Conservation (phyloP, 2,329 filamentous ascomycete species). For the Neodidymelliopsis sp. region DNA sequence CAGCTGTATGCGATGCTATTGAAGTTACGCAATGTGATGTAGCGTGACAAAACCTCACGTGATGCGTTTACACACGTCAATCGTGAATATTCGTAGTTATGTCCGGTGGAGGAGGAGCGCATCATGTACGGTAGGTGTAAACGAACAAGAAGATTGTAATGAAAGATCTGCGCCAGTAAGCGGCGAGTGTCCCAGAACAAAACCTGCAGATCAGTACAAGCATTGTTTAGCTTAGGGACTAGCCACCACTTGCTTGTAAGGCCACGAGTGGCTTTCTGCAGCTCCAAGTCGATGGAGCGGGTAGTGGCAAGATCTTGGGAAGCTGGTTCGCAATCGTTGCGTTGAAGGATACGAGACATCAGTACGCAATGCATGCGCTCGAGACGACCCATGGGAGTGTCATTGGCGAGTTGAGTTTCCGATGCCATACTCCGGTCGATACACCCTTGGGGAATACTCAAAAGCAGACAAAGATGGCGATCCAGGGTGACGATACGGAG, state of each 20-base stretch:
- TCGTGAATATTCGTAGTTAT: conserved; percentile 14
- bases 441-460: conserved; percentile 45
- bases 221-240: conserved; percentile 11
- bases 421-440: too few species aligned
- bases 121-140: conserved; percentile 30
- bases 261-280: conserved; percentile 18
- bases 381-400: conserved; percentile 32
- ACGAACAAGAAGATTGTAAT: conserved; percentile 25
- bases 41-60: conserved; percentile 23
- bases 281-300: conserved; percentile 15
- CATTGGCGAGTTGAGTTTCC: too few species aligned
- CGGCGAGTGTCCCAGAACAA: background rate
- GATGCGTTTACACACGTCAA: conserved; percentile 24
- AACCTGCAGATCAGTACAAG: conserved; percentile 4
- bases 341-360: conserved; percentile 49
- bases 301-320: conserved; percentile 16
- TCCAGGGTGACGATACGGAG: conserved; percentile 51
- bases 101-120: background rate
- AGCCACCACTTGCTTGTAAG: conserved; percentile 26
- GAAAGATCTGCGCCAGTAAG: conserved; percentile 19
- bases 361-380: conserved; percentile 45
- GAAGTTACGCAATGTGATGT: conserved; percentile 17
- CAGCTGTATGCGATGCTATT: conserved; percentile 17
- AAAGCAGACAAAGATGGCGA: conserved; percentile 50
- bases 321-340: conserved; percentile 41